These are phyloP conservation scores for Trametes sanguinea DNA, from an alignment of 768 basidiomycete species.

Conservation along the genomic window DNA sequence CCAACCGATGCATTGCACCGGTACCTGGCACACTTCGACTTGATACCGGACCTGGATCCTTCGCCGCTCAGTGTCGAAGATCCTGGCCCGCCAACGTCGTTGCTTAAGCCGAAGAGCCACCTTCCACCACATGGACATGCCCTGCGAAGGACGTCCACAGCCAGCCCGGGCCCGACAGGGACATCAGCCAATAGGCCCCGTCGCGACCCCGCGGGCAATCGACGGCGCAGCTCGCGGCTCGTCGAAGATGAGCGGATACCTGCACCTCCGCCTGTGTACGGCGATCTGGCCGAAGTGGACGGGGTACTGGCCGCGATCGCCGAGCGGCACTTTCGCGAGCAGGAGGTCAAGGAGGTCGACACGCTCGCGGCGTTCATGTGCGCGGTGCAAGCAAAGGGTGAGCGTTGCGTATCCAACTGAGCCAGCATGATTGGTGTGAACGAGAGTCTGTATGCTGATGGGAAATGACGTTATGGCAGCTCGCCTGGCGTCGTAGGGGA, in stretches of 20 bases:
- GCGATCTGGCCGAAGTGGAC: slow-evolving; percentile 71
- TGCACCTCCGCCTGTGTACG: slow-evolving; percentile 59
- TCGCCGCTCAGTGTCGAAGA: slow-evolving; percentile 66
- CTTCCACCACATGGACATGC: slow-evolving; percentile 42
- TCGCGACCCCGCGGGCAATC: slow-evolving; percentile 62
- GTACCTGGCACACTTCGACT: slow-evolving; percentile 73
- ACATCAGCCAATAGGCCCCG: slow-evolving; percentile 75
- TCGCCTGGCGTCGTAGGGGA: slow-evolving; percentile 8
- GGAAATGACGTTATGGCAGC: slow-evolving; percentile 14
- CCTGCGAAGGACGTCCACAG: slow-evolving; percentile 43
- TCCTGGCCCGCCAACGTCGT: slow-evolving; percentile 66
- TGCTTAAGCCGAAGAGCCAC: slow-evolving; percentile 52
- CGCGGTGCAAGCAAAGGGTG: slow-evolving; percentile 56
- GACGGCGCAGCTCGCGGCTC: slow-evolving; percentile 72
- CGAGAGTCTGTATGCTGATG: slow-evolving; percentile 3
- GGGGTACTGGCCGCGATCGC: slow-evolving; percentile 66
- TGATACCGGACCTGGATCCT: slow-evolving; percentile 70
- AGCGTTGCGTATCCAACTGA: slow-evolving; percentile 6
- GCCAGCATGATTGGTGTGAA: background rate
- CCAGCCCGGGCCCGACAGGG: slow-evolving; percentile 28
- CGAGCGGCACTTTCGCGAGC: slow-evolving; percentile 71
- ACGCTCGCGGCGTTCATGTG: slow-evolving; percentile 82
- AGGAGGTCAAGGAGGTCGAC: slow-evolving; percentile 73
- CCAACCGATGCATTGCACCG: slow-evolving; percentile 65
- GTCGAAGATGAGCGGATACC: slow-evolving; percentile 56